Base-by-base conservation (phyloP, 192 early-diverging fungal species). In the Entomortierella beljakovae region DNA sequence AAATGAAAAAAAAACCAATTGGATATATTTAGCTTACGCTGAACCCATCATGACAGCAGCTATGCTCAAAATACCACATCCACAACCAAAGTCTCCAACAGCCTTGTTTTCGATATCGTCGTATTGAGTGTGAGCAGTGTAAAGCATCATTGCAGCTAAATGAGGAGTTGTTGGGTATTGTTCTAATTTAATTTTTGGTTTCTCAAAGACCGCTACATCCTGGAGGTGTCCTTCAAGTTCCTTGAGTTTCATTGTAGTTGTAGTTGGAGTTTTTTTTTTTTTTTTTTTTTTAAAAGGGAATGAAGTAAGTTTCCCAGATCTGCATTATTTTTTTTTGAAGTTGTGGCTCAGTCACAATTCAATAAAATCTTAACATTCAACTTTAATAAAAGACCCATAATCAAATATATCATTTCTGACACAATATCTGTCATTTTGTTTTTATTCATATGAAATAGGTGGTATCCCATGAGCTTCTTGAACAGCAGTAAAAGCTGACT, bases 111-210 rank as follows among this genome's bases (percentile, higher is more conserved):
- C 88, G 72, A 94, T 92, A 67, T 94, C 93, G 46, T 89, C 89
- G 42, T 88, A 93, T 9, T 86, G 81, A 2, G 85, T 83, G 60
- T 92, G 89, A 3, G 93, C 93, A 0, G 91, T 93, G 57, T 90
- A 93, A n/a, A 93, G 71, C 81, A 94, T 90, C 16, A 91, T 82
- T 11, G 92, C 84, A 6, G 93, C 93, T 26, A 94, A 74, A 64
- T 93, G 92, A 38, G 93, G 82, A 0, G 91, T 90, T 16, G 93
- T 94, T 0, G 90, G 89, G 70, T 94, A 94, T 63, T 94, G 93
- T 71, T 94, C 93, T 46, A 91, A 84, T 61, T 91, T 87, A 60
- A 92, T 85, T 81, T 94, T 93, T 49, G 90, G 91, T 20, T 87
- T 79, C 9, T 82, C 85, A 74, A 93, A 93, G 40, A 83, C 87